Evolutionary conservation across 257 asterid species (phyloP), one percentile per base, ranked within the genome.

Genomic region (Ehretia macrophylla): DNA sequence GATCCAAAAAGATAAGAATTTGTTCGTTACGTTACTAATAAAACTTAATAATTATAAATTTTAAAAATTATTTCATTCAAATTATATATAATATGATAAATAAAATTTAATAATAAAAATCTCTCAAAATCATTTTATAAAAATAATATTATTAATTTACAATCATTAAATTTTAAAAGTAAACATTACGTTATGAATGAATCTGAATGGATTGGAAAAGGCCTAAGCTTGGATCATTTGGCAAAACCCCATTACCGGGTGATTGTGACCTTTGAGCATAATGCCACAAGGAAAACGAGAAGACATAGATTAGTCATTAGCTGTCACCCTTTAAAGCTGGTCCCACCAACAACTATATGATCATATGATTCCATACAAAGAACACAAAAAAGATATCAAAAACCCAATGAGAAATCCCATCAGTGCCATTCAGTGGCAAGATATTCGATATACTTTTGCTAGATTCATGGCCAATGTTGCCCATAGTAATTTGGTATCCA

Each of bases 261-360:
- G 60, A 63, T 42, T 40, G 68, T 56, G 62, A 53, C 68, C 53
- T 44, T 52, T 53, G 44, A 54, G 14, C 55, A 63, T 21, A 32
- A 54, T 53, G 42, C 10, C 14, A 22, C 53, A 16, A 42, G 13
- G 45, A 21, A 11, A 54, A 52, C 53, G 13, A 42, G 44, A 58
- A 17, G 53, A 44, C 55, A 64, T 38, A 50, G 37, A 44, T 22
- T 55, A 11, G 47, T 27, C 23, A 64, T 54, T 62, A 62, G 68
- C 68, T 64, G 68, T 54, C 68, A 44, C 21, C 57, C 38, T 63
- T 64, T 40, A 44, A 46, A 22, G 20, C n/a, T 48, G 65, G 13
- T 40, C 68, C 55, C 68, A 64, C 35, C 13, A 54, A 42, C 68
- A 5, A 42, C 40, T 39, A 17, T 62, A 51, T 48, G 40, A 62